Conservation (phyloP, 176 grass and related monocot species). For the Hordeum marinum region DNA sequence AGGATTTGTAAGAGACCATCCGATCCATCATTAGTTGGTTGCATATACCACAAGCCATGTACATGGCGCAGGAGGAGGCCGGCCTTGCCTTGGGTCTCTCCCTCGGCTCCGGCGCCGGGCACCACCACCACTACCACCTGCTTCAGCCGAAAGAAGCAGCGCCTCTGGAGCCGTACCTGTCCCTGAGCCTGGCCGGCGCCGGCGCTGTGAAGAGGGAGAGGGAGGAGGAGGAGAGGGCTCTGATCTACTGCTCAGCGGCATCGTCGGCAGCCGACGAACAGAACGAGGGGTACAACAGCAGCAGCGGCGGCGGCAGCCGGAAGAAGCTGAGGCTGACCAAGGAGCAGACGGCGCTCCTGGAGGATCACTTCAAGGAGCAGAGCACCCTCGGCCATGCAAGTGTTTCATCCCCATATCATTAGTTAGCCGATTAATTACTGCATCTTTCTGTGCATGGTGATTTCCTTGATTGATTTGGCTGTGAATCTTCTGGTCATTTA, state of each 20-base stretch:
- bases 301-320: slow-evolving; percentile 23
- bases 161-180: slow-evolving; percentile 38
- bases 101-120: slow-evolving; percentile 22
- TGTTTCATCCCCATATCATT: too few species aligned
- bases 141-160: background rate
- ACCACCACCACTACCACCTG: too few species aligned
- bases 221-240: slow-evolving; percentile 22
- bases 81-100: slow-evolving; percentile 59
- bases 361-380: slow-evolving; percentile 79
- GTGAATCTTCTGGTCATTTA: too few species aligned
- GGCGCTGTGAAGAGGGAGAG: too few species aligned
- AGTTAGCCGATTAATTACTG: too few species aligned
- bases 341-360: slow-evolving; percentile 76
- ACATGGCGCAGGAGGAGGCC: slow-evolving; percentile 39
- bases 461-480: too few species aligned
- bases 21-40: background rate
- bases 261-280: too few species aligned
- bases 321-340: slow-evolving; percentile 90
- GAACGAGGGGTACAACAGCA: too few species aligned
- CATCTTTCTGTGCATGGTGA: too few species aligned
- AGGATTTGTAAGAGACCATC: too few species aligned
- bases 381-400: slow-evolving; percentile 71
- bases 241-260: slow-evolving; percentile 38
- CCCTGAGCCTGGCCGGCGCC: slow-evolving; percentile 35
- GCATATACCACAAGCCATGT: too few species aligned